phyloP scores from a whole-genome alignment of 2,329 filamentous ascomycete species.

The Paraconiothyrium brasiliense region DNA sequence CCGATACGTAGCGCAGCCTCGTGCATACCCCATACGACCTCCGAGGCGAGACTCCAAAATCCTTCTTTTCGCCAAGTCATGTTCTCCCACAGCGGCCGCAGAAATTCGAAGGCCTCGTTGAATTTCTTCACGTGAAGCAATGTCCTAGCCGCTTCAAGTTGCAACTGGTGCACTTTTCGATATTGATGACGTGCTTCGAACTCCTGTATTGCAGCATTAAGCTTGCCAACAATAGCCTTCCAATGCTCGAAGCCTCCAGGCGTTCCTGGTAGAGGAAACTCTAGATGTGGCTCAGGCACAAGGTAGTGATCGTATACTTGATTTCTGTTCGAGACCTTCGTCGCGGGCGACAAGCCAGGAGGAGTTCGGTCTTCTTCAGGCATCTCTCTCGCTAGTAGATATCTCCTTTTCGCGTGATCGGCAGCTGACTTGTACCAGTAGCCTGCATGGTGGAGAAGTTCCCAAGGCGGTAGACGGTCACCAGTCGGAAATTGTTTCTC shows the following conservation, averaged over 20 bases:
- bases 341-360: slow-evolving; percentile 65
- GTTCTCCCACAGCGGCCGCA: slow-evolving; percentile 64
- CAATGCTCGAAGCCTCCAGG: slow-evolving; percentile 61
- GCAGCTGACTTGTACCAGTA: slow-evolving; percentile 68
- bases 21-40: slow-evolving; percentile 63
- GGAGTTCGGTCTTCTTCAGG: slow-evolving; percentile 67
- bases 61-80: slow-evolving; percentile 67
- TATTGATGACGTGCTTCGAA: slow-evolving; percentile 63
- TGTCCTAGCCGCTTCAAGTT: slow-evolving; percentile 65
- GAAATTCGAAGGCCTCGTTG: slow-evolving; percentile 60
- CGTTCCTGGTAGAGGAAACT: slow-evolving; percentile 57
- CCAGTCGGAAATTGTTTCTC: slow-evolving; percentile 61
- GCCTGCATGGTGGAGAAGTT: slow-evolving; percentile 68
- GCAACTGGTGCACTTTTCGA: slow-evolving; percentile 64
- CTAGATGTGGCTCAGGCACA: slow-evolving; percentile 66
- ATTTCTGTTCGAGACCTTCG: slow-evolving; percentile 63
- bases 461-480: slow-evolving; percentile 66
- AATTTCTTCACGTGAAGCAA: slow-evolving; percentile 61
- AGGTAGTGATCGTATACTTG: slow-evolving; percentile 68
- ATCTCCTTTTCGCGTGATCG: slow-evolving; percentile 61
- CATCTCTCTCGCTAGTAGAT: slow-evolving; percentile 62
- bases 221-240: slow-evolving; percentile 57
- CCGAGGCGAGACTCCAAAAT: slow-evolving; percentile 67
- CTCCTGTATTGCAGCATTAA: slow-evolving; percentile 59
- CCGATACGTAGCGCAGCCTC: slow-evolving; percentile 60